phyloP scores from a whole-genome alignment of 345 rosid genomes.

The Euphorbia tirucalli region DNA sequence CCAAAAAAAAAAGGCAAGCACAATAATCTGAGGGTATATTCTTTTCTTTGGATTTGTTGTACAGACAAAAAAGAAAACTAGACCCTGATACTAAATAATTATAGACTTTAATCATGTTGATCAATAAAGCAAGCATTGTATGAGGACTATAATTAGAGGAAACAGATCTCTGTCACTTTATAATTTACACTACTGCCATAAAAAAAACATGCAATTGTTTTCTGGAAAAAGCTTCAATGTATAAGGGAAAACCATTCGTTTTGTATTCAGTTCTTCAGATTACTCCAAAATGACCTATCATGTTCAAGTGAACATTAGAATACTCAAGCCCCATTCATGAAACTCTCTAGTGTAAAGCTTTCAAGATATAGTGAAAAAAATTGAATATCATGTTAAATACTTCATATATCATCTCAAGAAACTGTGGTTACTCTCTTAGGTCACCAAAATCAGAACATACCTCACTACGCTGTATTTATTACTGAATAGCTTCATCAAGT shows the following conservation, averaged over 20 bases:
- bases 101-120: no score
- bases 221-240: background rate
- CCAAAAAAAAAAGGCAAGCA: background rate
- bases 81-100: no score
- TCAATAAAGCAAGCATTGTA: background rate
- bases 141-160: background rate
- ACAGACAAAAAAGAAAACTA: background rate
- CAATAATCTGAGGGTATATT: background rate
- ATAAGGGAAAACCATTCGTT: background rate
- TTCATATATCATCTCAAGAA: background rate
- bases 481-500: conserved; percentile 84
- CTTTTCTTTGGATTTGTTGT: background rate
- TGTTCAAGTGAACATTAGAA: background rate
- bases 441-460: conserved; percentile 30
- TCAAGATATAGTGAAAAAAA: background rate
- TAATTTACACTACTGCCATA: background rate
- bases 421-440: background rate
- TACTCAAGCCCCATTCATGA: no score
- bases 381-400: background rate
- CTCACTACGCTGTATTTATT: conserved; percentile 75
- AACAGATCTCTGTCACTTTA: background rate
- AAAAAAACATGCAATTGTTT: background rate
- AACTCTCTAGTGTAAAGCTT: background rate
- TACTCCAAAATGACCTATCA: background rate
- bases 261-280: no score